These are phyloP conservation scores for Annulohypoxylon moriforme DNA, from an alignment of 495 filamentous ascomycete genomes.

Conservation along the genomic window DNA sequence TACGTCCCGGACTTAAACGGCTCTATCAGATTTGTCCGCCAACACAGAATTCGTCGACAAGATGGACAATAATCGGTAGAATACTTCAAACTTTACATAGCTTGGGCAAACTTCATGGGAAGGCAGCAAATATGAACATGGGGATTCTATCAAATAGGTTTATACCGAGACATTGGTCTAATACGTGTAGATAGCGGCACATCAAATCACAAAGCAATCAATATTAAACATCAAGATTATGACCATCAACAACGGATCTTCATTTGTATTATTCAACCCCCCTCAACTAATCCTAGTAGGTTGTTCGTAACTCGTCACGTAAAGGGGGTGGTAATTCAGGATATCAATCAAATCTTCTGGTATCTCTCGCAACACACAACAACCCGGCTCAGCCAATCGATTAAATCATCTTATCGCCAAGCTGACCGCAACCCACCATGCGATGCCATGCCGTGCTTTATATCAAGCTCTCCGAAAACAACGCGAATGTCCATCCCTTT, in stretches of 20 bases:
- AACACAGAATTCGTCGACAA: too few species aligned
- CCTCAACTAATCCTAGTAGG: background rate
- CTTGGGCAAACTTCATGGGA: too few species aligned
- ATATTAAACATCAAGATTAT: background rate
- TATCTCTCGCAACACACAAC: conserved; percentile 18
- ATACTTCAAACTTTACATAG: too few species aligned
- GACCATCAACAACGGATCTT: background rate
- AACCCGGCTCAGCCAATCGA: background rate
- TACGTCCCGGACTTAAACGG: conserved; percentile 21
- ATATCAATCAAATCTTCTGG: conserved; percentile 32
- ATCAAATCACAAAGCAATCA: background rate
- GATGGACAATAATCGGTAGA: too few species aligned
- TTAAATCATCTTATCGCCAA: conserved; percentile 14
- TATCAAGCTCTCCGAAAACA: conserved; percentile 10
- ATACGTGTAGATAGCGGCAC: too few species aligned
- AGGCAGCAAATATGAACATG: too few species aligned
- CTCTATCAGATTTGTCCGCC: background rate
- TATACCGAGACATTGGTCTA: too few species aligned
- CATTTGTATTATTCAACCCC: background rate
- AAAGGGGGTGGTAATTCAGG: conserved; percentile 13
- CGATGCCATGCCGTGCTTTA: conserved; percentile 8
- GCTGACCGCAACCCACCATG: conserved; percentile 14
- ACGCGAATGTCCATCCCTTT: conserved; percentile 13
- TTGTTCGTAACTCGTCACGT: conserved; percentile 10
- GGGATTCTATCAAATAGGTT: too few species aligned